Evolutionary conservation across 2,329 filamentous ascomycete genomes (phyloP), one percentile per base, ranked within the genome.

Genomic region (Polychaeton citri): DNA sequence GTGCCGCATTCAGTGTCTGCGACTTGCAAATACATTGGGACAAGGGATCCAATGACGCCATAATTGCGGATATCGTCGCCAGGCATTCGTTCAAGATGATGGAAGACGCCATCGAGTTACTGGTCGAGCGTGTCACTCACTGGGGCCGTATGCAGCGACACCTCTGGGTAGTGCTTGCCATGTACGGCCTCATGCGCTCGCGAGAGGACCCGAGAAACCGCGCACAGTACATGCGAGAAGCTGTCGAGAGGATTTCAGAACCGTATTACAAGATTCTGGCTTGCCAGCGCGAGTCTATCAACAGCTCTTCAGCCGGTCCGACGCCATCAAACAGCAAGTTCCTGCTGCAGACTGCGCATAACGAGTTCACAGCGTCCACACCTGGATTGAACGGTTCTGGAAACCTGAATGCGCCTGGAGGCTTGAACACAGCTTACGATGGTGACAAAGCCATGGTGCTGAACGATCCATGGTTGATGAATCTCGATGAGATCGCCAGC

Each of bases 261-360:
- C 46, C 45, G 2, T 53, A 49, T 21, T 49, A 54, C 35, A 53
- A 52, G 34, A 53, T 53, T 26, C 51, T 53, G 49, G 49, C 50
- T 10, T 51, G 48, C 35, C 51, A 54, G 24, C 17, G 19, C 18
- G 10, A 32, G 18, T 3, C 9, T 30, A 21, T 13, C 16, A 15
- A 34, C 21, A 12, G 15, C 3, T 32, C 17, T 19, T n/a, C 16
- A n/a, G 4, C 20, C 19, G 13, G 9, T 19, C 12, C 31, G 31
- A 19, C 16, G 13, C 8, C 40, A 41, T 21, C 12, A 36, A 32
- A 21, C 37, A 26, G 8, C 6, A 21, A 17, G 8, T n/a, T n/a
- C n/a, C n/a, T n/a, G n/a, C n/a, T n/a, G n/a, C n/a, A n/a, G n/a
- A n/a, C n/a, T n/a, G n/a, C n/a, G n/a, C n/a, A n/a, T 18, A 30